Evolutionary conservation across 306 rosid species (phyloP).

Genomic region (Vigna hirtella): DNA sequence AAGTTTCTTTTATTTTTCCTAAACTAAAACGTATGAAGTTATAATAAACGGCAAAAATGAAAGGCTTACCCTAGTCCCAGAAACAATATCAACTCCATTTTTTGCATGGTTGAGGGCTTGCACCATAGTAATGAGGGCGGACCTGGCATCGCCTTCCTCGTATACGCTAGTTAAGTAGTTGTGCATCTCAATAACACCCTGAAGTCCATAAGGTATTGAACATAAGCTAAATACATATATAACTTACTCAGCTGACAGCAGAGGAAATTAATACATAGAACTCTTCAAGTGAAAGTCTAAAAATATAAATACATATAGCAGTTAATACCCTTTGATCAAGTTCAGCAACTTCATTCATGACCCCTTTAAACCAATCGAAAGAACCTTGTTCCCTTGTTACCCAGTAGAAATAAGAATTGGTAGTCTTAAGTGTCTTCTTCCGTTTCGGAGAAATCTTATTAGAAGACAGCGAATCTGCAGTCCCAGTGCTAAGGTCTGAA

Average conservation of each 20-base stretch:
- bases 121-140: conserved; percentile 96
- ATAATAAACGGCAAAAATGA: conserved; percentile 1
- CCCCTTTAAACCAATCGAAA: conserved; percentile 98
- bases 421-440: conserved; percentile 73
- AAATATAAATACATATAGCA: conserved; percentile 3
- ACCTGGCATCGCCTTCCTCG: conserved; percentile 96
- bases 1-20: neutral
- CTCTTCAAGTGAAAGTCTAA: conserved; percentile 21
- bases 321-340: conserved; percentile 81
- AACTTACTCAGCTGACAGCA: conserved; percentile 29
- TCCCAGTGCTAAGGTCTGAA: conserved; percentile 61
- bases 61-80: conserved; percentile 84
- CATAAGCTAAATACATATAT: conserved; percentile 36
- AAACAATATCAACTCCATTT: conserved; percentile 92
- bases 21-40: conserved; percentile 20
- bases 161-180: conserved; percentile 95
- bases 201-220: conserved; percentile 42
- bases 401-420: conserved; percentile 95
- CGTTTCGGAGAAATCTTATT: conserved; percentile 65
- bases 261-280: conserved; percentile 15
- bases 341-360: conserved; percentile 93
- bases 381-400: conserved; percentile 93
- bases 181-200: conserved; percentile 99
- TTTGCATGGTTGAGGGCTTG: conserved; percentile 98
- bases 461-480: conserved; percentile 53